Evolutionary conservation across 768 basidiomycete genomes (phyloP).

Genomic region (Trametes punicea): DNA sequence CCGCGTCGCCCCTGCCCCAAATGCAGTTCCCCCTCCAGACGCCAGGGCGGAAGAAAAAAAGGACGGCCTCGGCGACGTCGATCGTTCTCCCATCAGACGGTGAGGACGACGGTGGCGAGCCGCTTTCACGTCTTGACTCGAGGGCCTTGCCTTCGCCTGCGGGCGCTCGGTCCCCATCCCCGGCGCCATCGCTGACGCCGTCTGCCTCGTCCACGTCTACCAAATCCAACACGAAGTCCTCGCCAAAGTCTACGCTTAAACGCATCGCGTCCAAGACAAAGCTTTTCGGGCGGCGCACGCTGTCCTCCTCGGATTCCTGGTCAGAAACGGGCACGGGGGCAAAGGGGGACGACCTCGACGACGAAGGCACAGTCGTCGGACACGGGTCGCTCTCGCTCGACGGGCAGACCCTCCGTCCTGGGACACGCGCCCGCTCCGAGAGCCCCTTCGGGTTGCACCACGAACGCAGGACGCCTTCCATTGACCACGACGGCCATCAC

Average conservation of each 20-base stretch:
- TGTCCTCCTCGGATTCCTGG: slow-evolving; percentile 13
- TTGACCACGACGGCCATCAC: neutral
- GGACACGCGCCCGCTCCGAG: slow-evolving; percentile 1
- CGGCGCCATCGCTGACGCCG: slow-evolving; percentile 5
- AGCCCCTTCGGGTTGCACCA: neutral
- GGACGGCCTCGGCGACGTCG: slow-evolving; percentile 12
- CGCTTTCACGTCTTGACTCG: no score
- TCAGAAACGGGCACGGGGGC: neutral
- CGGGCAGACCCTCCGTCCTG: neutral
- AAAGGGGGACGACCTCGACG: neutral
- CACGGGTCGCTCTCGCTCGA: slow-evolving; percentile 5
- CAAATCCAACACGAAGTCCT: neutral
- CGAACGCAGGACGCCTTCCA: neutral
- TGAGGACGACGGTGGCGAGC: neutral
- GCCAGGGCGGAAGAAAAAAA: neutral
- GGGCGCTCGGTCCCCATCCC: slow-evolving; percentile 1
- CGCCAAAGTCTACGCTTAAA: slow-evolving; percentile 2
- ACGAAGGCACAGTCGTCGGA: slow-evolving; percentile 7
- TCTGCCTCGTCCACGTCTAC: slow-evolving; percentile 1
- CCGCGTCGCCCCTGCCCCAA: slow-evolving; percentile 9
- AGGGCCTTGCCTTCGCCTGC: no score
- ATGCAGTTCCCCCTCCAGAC: neutral
- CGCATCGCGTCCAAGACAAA: slow-evolving; percentile 14
- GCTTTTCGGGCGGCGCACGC: slow-evolving; percentile 17
- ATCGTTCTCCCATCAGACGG: slow-evolving; percentile 6